Evolutionary conservation across 805 yeast genomes (phyloP).

Genomic region (Lipomyces kockii): DNA sequence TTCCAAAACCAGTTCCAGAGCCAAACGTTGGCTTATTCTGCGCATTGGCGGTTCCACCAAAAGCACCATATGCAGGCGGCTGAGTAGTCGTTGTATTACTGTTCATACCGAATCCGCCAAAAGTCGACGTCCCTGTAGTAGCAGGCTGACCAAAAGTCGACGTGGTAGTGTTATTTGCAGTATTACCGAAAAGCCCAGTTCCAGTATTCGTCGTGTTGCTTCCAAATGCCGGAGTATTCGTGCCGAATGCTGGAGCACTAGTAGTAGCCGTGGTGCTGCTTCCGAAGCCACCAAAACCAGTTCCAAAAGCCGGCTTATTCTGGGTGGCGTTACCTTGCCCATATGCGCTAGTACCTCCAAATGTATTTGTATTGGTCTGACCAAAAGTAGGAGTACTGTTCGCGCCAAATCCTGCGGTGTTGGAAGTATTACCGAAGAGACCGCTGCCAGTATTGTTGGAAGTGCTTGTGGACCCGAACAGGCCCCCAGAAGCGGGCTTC

Average conservation of each 20-base stretch:
- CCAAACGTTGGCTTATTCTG: slow-evolving; percentile 34
- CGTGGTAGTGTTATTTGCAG: slow-evolving; percentile 11
- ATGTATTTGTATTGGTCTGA: slow-evolving; percentile 41
- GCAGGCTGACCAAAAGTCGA: slow-evolving; percentile 31
- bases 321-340: slow-evolving; percentile 42
- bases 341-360: slow-evolving; percentile 46
- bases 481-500: slow-evolving; percentile 24
- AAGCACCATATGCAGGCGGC: slow-evolving; percentile 40
- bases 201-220: slow-evolving; percentile 41
- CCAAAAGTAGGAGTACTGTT: slow-evolving; percentile 50
- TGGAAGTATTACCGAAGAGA: slow-evolving; percentile 34
- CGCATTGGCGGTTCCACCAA: slow-evolving; percentile 34
- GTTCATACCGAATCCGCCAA: slow-evolving; percentile 49
- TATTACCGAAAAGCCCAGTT: slow-evolving; percentile 26
- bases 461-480: slow-evolving; percentile 29
- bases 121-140: slow-evolving; percentile 17
- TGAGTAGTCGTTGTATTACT: slow-evolving; percentile 38
- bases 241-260: slow-evolving; percentile 40
- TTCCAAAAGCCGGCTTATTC: slow-evolving; percentile 38
- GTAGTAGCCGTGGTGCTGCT: slow-evolving; percentile 43
- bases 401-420: slow-evolving; percentile 36
- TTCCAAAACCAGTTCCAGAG: slow-evolving; percentile 47
- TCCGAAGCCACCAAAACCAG: slow-evolving; percentile 32
- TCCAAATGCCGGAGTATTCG: slow-evolving; percentile 48
- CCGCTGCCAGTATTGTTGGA: slow-evolving; percentile 27